phyloP scores from a whole-genome alignment of 2,329 filamentous ascomycete genomes.

The Hypoxylon sp. region DNA sequence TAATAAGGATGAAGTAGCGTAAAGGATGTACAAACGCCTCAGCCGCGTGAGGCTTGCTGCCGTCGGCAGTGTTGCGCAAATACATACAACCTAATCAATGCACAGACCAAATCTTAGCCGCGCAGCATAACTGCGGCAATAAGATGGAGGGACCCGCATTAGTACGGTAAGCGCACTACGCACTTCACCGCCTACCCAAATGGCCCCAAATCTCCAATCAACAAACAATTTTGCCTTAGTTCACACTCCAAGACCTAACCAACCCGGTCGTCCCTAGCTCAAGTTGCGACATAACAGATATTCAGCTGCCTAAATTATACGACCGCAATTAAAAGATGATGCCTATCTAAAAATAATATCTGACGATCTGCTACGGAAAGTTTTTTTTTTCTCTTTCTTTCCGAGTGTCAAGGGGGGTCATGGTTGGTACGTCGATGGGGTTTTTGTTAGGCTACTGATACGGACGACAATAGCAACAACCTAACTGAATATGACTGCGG shows the following conservation, averaged over 20 bases:
- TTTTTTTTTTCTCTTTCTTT: slow-evolving; percentile 6
- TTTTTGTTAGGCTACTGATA: slow-evolving; percentile 25
- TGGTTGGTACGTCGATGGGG: slow-evolving; percentile 19
- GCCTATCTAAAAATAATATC: slow-evolving; percentile 43
- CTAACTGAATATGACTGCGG: slow-evolving; percentile 49
- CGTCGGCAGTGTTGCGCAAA: slow-evolving; percentile 31
- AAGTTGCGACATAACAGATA: slow-evolving; percentile 26
- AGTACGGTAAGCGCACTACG: slow-evolving; percentile 14
- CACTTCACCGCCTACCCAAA: slow-evolving; percentile 43
- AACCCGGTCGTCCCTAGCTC: slow-evolving; percentile 29
- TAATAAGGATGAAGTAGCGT: neutral
- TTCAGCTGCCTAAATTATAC: slow-evolving; percentile 40
- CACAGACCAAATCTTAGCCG: slow-evolving; percentile 29
- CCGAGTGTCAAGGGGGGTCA: slow-evolving; percentile 6
- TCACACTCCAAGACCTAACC: slow-evolving; percentile 11
- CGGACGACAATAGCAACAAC: slow-evolving; percentile 28
- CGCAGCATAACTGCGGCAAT: slow-evolving; percentile 17
- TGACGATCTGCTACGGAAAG: slow-evolving; percentile 19
- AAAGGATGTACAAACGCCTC: slow-evolving; percentile 43
- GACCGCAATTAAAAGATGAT: slow-evolving; percentile 10
- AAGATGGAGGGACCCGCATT: slow-evolving; percentile 2
- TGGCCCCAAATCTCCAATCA: slow-evolving; percentile 20
- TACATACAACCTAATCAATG: slow-evolving; percentile 10
- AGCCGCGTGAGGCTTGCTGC: slow-evolving; percentile 41
- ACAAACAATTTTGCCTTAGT: slow-evolving; percentile 31